These are phyloP conservation scores for Nephelium lappaceum DNA, from an alignment of 345 rosid species.

Conservation along the genomic window DNA sequence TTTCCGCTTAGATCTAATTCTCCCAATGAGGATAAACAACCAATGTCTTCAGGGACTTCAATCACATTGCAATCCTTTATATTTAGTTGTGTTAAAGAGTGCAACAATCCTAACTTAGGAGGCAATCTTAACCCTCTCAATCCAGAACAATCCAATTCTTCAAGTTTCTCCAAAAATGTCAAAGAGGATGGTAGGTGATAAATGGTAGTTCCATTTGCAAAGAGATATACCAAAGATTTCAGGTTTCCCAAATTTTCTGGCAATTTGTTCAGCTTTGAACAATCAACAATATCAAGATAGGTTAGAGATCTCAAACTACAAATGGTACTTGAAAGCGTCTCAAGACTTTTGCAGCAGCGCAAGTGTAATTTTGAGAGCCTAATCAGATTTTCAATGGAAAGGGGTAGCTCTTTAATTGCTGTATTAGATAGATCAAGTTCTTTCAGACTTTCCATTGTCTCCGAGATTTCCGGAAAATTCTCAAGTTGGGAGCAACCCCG, in stretches of 20 bases:
- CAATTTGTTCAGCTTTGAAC: constrained; percentile 3
- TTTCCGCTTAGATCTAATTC: not conserved
- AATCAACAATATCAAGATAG: constrained; percentile 5
- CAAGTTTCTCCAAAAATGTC: not conserved
- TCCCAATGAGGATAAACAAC: not conserved
- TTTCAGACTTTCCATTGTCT: constrained; percentile 25
- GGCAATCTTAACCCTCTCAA: not conserved
- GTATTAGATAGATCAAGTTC: constrained; percentile 27
- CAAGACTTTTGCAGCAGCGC: constrained; percentile 20
- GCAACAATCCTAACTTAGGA: not conserved
- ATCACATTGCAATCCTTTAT: not conserved
- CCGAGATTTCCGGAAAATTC: not conserved
- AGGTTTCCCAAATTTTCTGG: not conserved
- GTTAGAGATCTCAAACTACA: not conserved
- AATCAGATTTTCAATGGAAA: not conserved
- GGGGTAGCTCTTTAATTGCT: constrained; percentile 28
- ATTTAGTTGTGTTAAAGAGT: not conserved
- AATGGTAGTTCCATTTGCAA: not conserved
- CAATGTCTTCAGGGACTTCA: not conserved
- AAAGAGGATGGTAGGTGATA: not conserved
- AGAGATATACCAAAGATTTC: not conserved
- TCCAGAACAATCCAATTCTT: not conserved
- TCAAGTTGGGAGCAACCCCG: not conserved
- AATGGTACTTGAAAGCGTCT: constrained; percentile 12
- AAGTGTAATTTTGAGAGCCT: constrained; percentile 16